Percentiles rank a stretch among this genome's conserved stretches.
These are phyloP conservation scores for Podospora didyma DNA, from an alignment of 495 filamentous ascomycete species.

Conservation along the genomic window DNA sequence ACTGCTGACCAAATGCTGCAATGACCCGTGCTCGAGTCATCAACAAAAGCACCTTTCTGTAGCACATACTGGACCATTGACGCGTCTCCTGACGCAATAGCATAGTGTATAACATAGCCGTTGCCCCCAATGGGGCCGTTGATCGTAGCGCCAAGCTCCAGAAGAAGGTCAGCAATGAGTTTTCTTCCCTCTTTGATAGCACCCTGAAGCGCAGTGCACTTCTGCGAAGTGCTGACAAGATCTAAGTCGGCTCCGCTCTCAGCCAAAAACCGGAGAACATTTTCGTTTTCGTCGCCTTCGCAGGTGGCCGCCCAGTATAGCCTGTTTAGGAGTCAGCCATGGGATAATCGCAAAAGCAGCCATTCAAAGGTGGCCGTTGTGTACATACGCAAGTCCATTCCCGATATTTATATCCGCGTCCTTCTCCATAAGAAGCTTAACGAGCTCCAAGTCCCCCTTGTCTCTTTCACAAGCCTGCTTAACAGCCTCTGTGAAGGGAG, in stretches of 20 bases:
- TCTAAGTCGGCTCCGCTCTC: background rate
- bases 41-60: background rate
- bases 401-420: background rate
- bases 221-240: background rate
- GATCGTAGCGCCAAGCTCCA: background rate
- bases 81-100: background rate
- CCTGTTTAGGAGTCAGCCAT: background rate
- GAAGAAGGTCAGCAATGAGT: background rate
- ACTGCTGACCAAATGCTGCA: background rate
- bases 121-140: background rate
- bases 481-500: background rate
- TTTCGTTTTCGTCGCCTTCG: background rate
- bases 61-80: background rate
- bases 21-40: background rate
- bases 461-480: background rate
- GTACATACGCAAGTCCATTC: background rate
- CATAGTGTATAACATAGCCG: background rate
- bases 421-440: background rate
- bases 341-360: background rate
- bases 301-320: background rate
- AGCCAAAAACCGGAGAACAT: background rate
- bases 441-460: background rate
- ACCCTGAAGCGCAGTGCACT: background rate
- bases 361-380: background rate
- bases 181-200: background rate